Conservation (phyloP, 164 flowering plant genomes). For the Dillenia turbinata region DNA sequence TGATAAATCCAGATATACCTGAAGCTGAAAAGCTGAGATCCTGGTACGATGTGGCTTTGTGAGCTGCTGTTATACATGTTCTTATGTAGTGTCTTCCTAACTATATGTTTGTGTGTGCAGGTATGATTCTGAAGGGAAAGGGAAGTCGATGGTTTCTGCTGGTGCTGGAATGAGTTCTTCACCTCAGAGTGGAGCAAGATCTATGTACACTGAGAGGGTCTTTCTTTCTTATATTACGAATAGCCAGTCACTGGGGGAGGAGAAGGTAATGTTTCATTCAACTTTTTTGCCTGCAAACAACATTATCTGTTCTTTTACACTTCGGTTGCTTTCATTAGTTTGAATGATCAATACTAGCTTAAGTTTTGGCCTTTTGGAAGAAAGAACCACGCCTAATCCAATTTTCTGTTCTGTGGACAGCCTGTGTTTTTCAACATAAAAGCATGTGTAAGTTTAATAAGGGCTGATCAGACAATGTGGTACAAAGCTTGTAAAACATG, state of each 20-base stretch:
- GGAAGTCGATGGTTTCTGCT: constrained; percentile 62
- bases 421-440: constrained; percentile 60
- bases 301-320: no score
- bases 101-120: constrained; percentile 27
- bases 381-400: neutral
- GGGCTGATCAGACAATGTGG: constrained; percentile 94
- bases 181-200: constrained; percentile 42
- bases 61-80: neutral
- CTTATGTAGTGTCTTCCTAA: constrained; percentile 13
- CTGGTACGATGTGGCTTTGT: constrained; percentile 38
- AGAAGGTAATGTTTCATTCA: constrained; percentile 40
- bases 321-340: no score
- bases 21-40: constrained; percentile 71
- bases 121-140: constrained; percentile 94
- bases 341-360: no score
- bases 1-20: constrained; percentile 76
- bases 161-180: constrained; percentile 56
- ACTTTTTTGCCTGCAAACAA: no score
- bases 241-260: constrained; percentile 77
- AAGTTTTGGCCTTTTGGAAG: no score
- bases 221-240: constrained; percentile 50
- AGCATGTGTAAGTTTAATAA: constrained; percentile 66
- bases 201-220: constrained; percentile 77
- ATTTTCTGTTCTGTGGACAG: constrained; percentile 30
- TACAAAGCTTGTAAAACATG: constrained; percentile 91